Evolutionary conservation across 805 yeast genomes (phyloP), one percentile per base, ranked within the genome.

Genomic region (Saturnispora quitensis): DNA sequence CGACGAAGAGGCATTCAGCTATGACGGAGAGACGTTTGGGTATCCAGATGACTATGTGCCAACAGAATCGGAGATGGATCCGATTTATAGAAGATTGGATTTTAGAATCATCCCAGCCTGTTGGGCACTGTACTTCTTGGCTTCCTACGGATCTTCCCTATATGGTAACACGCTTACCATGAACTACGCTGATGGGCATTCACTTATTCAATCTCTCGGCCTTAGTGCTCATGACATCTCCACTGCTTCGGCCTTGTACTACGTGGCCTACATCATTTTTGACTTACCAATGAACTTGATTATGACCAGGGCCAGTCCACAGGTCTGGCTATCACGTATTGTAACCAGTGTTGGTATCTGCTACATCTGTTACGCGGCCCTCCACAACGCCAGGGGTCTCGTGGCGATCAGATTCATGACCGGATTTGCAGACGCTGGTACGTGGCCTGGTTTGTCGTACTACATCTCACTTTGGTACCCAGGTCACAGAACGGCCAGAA

Each of bases 371-470:
- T 86, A 84, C 62, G 72, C 82, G 5, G 82, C 86, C 0, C 69
- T 86, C 52, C 54, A 62, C n/a, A 75, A 72, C 50, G 68, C 76
- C 4, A 61, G 74, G 8, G 91, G 91, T 5, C 69, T 88, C 31
- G 79, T 81, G 52, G 95, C 89, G 2, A 66, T 81, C 43, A 73
- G 95, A 56, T 80, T 87, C 53, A 73, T 88, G 52, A 76, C 84
- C 28, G 95, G 95, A 46, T 58, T 84, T 51, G 84, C 83, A 52
- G 87, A 87, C 49, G 93, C 95, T 10, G 95, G 95, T 42, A 80
- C 87, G 4, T 87, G 95, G 95, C 95, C 95, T 1, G 95, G 95
- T 9, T 73, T 88, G 84, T 80, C 89, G 22, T 88, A 87, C 67
- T 88, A 88, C 61, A 73, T 88, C 43, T 79, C 90, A 0, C 69